These are phyloP conservation scores for Cyclanthera cordifolia DNA, from an alignment of 306 rosid species.

Conservation along the genomic window DNA sequence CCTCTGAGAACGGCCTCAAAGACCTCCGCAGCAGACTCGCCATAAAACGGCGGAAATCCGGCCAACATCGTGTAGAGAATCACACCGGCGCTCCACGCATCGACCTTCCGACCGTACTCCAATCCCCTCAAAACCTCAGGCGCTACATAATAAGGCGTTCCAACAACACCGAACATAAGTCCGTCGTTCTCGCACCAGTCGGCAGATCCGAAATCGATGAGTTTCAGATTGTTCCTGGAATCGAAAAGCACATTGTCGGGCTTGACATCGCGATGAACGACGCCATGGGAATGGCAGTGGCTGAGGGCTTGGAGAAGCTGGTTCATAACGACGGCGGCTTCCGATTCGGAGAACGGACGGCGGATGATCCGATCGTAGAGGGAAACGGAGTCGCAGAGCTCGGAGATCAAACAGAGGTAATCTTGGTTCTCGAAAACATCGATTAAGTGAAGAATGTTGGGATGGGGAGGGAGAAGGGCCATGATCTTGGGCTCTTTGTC, in stretches of 20 bases:
- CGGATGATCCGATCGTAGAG: conserved; percentile 53
- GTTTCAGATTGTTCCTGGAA: conserved; percentile 28
- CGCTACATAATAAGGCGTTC: conserved; percentile 66
- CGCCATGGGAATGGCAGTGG: conserved; percentile 50
- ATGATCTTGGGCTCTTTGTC: conserved; percentile 60
- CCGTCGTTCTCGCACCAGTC: conserved; percentile 50
- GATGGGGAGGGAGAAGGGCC: conserved; percentile 50
- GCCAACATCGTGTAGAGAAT: conserved; percentile 54
- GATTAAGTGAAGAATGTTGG: conserved; percentile 40
- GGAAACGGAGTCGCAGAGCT: conserved; percentile 43
- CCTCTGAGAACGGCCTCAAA: conserved; percentile 59
- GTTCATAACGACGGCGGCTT: conserved; percentile 30
- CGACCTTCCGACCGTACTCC: conserved; percentile 45
- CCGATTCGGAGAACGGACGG: conserved; percentile 28
- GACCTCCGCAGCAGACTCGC: conserved; percentile 44
- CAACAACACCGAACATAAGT: conserved; percentile 46
- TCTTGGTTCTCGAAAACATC: conserved; percentile 40
- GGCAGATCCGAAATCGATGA: conserved; percentile 77
- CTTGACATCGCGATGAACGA: conserved; percentile 63
- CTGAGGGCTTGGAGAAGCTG: conserved; percentile 45
- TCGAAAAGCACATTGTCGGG: conserved; percentile 69
- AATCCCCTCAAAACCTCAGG: conserved; percentile 62
- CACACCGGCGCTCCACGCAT: conserved; percentile 68
- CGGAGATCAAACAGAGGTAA: conserved; percentile 33
- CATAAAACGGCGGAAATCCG: conserved; percentile 66